Base-by-base conservation (phyloP, 2,329 filamentous ascomycete species). In the Chalara sp. region DNA sequence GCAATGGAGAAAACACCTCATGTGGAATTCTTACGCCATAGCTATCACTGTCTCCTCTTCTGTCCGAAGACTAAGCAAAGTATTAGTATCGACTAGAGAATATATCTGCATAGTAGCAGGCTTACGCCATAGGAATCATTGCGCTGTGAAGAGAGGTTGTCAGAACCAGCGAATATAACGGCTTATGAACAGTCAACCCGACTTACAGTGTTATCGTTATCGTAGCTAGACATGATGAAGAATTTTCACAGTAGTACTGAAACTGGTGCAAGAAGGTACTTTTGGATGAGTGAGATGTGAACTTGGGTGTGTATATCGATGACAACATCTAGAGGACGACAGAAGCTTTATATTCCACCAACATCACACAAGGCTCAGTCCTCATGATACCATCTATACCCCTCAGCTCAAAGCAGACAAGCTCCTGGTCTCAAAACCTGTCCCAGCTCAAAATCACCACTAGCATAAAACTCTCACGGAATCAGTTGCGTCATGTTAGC, bases 181-280 rank as follows among this genome's bases (percentile, higher is more conserved):
- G 52, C 29, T 50, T 46, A 42, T 6, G 43, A 28, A 41, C 29
- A 28, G 21, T 32, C 21, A 46, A 33, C 43, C 13, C n/a, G 30
- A 51, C 63, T 57, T 59, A 64, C 63, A 40, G 51, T 48, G 56
- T 62, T 62, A 48, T 61, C 53, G 53, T 63, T 60, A 49, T 62
- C 58, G 58, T 64, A 65, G 55, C 55, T 61, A 59, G 62, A 65
- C 63, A 65, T 65, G 51, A 53, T 63, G 53, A 51, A 39, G 39
- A 46, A 48, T 37, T 30, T 21, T 21, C 21, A 21, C 21, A 21
- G 21, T 21, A 21, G 21, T 21, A 21, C 21, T 21, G 21, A 21
- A 21, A 21, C 21, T 3, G 21, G 21, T 21, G 21, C 21, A 21
- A 21, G 21, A 21, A 21, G 21, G 21, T 21, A 21, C 21, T 21